Percentiles rank a stretch among this genome's conserved stretches.
Evolutionary conservation across 2,329 filamentous ascomycete genomes (phyloP).

Genomic region (Colletotrichum horii): DNA sequence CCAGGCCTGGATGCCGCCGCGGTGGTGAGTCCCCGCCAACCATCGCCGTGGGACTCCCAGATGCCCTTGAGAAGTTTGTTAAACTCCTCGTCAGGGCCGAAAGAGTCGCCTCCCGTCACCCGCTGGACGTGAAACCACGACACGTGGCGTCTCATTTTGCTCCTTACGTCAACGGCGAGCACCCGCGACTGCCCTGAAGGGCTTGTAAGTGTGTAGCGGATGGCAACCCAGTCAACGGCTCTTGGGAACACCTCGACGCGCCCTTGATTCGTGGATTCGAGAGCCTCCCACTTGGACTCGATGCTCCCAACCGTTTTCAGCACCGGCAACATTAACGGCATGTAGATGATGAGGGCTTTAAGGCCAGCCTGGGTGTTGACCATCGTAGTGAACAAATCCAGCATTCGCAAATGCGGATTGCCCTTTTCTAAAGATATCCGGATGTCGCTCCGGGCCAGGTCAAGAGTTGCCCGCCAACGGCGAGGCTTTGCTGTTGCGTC

Average conservation of each 20-base stretch:
- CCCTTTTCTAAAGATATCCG: slow-evolving; percentile 62
- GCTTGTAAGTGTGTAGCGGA: slow-evolving; percentile 55
- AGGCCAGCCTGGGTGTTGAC: slow-evolving; percentile 62
- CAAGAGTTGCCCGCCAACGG: slow-evolving; percentile 61
- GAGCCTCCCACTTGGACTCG: slow-evolving; percentile 56
- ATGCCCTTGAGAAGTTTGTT: slow-evolving; percentile 46
- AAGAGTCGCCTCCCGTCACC: slow-evolving; percentile 25
- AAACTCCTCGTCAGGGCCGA: slow-evolving; percentile 36
- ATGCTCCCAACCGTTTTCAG: slow-evolving; percentile 65
- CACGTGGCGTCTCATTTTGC: slow-evolving; percentile 52
- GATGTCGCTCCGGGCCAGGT: slow-evolving; percentile 60
- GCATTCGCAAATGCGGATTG: slow-evolving; percentile 72
- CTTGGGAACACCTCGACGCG: slow-evolving; percentile 57
- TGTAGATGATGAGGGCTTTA: slow-evolving; percentile 56
- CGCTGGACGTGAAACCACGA: slow-evolving; percentile 58
- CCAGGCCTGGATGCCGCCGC: slow-evolving; percentile 50
- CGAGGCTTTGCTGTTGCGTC: slow-evolving; percentile 2
- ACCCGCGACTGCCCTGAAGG: slow-evolving; percentile 32
- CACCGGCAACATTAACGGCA: slow-evolving; percentile 69
- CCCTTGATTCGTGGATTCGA: slow-evolving; percentile 48
- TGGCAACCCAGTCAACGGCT: slow-evolving; percentile 60
- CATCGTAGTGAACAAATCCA: slow-evolving; percentile 61
- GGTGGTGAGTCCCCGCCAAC: slow-evolving; percentile 53
- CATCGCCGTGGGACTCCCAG: slow-evolving; percentile 48
- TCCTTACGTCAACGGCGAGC: slow-evolving; percentile 57